phyloP scores from a whole-genome alignment of 1,284 basidiomycete species.

The Phlebopus sp. region DNA sequence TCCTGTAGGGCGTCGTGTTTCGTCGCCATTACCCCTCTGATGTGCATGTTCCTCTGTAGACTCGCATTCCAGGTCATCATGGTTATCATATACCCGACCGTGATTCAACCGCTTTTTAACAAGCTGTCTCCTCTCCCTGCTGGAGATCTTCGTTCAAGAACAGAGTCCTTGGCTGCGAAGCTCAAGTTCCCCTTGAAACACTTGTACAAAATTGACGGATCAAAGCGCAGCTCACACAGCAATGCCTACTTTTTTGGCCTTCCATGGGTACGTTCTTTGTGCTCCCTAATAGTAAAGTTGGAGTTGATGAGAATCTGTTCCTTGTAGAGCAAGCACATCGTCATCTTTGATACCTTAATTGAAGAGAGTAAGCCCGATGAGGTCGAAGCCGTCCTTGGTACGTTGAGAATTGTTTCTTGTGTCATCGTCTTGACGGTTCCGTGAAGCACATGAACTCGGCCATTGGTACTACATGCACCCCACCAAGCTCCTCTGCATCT shows the following conservation, averaged over 20 bases:
- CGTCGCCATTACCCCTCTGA: background rate
- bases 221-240: conserved; percentile 90
- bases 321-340: conserved; percentile 83
- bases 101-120: conserved; percentile 97
- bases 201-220: conserved; percentile 96
- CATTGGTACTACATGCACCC: conserved; percentile 94
- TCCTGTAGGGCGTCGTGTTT: conserved; percentile 52
- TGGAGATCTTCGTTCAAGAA: conserved; percentile 72
- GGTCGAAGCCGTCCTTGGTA: conserved; percentile 81
- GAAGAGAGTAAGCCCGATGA: conserved; percentile 86
- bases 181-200: conserved; percentile 94
- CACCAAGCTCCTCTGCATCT: conserved; percentile 81
- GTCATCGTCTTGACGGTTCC: background rate
- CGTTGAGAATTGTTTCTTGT: conserved; percentile 5
- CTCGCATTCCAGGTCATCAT: conserved; percentile 81
- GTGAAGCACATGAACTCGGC: conserved; percentile 85
- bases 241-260: conserved; percentile 96
- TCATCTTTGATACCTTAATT: conserved; percentile 96
- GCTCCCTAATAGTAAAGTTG: background rate
- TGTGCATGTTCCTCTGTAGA: conserved; percentile 38
- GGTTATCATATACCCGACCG: conserved; percentile 82
- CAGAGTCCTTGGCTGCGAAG: conserved; percentile 71
- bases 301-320: background rate
- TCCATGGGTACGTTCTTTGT: conserved; percentile 65
- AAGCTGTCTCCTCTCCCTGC: conserved; percentile 84